These are phyloP conservation scores for Aspergillus sp. DNA, from an alignment of 2,329 filamentous ascomycete species.

Conservation along the genomic window DNA sequence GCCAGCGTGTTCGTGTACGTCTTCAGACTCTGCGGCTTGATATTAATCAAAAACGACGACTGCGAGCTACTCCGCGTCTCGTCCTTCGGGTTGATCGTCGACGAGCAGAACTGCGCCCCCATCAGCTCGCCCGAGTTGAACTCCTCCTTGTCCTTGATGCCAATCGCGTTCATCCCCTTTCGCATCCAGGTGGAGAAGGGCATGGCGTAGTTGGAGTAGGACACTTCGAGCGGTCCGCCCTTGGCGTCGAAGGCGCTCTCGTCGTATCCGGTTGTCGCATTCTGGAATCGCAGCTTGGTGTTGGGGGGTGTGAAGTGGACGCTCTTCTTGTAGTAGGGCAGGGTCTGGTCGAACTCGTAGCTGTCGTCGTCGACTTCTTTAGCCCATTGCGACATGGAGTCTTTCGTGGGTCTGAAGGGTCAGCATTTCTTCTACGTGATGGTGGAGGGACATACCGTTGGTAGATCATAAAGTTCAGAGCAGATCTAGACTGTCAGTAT, in stretches of 20 bases:
- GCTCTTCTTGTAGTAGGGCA: constrained; percentile 23
- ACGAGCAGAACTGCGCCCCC: constrained; percentile 37
- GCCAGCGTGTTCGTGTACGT: constrained; percentile 41
- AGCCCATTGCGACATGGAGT: constrained; percentile 23
- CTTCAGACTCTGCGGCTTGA: constrained; percentile 27
- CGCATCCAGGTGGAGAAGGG: constrained; percentile 37
- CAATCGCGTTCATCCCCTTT: constrained; percentile 36
- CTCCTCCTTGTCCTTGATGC: constrained; percentile 30
- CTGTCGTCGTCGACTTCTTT: constrained; percentile 20
- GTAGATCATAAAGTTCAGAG: constrained; percentile 26
- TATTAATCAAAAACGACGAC: constrained; percentile 29
- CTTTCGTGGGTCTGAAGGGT: constrained; percentile 10
- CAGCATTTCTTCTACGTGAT: not conserved
- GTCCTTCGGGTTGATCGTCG: constrained; percentile 19
- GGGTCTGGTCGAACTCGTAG: constrained; percentile 20
- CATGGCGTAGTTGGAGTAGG: constrained; percentile 37
- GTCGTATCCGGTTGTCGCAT: constrained; percentile 19
- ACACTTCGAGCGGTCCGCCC: constrained; percentile 36
- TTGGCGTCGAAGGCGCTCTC: constrained; percentile 19
- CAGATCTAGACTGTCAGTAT: constrained; percentile 13
- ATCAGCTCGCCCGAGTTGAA: constrained; percentile 40
- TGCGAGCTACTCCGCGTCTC: constrained; percentile 26
- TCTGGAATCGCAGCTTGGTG: constrained; percentile 12
- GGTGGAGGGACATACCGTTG: constrained; percentile 13
- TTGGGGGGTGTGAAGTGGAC: constrained; percentile 22